A percentile compares a stretch with the other conserved stretches of the same genome.
These are phyloP conservation scores for Syzygium jambos DNA, from an alignment of 345 rosid genomes.

Conservation along the genomic window DNA sequence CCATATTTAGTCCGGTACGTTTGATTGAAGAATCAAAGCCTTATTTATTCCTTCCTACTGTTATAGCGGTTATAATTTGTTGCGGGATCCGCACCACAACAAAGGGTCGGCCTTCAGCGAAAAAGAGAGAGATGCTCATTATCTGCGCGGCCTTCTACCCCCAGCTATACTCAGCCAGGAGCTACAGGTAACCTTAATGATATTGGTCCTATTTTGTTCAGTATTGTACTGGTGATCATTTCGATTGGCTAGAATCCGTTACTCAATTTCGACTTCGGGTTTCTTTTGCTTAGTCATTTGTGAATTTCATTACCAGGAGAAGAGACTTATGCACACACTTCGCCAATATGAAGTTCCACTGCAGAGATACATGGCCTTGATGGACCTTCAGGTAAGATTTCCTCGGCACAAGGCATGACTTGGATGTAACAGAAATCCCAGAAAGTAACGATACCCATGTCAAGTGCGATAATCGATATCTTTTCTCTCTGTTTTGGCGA, in stretches of 20 bases:
- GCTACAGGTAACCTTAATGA: slow-evolving; percentile 48
- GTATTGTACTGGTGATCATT: background rate
- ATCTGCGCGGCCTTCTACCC: slow-evolving; percentile 88
- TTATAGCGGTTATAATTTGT: slow-evolving; percentile 69
- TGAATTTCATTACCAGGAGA: slow-evolving; percentile 39
- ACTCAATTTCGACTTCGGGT: background rate
- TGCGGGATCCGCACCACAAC: slow-evolving; percentile 87
- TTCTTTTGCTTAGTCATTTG: background rate
- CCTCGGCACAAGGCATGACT: background rate
- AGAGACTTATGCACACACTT: slow-evolving; percentile 62
- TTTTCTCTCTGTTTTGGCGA: background rate
- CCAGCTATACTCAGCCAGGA: slow-evolving; percentile 65
- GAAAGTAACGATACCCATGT: background rate
- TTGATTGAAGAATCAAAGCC: background rate
- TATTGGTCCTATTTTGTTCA: background rate
- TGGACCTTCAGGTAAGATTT: slow-evolving; percentile 82
- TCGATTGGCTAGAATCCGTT: background rate
- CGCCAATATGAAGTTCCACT: slow-evolving; percentile 79
- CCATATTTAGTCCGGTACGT: background rate
- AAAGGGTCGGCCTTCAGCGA: slow-evolving; percentile 85
- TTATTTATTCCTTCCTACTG: background rate
- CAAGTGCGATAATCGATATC: background rate
- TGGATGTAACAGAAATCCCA: background rate
- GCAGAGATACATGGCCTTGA: slow-evolving; percentile 84
- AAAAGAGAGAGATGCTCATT: slow-evolving; percentile 89